A percentile compares a stretch with the other conserved stretches of the same genome.
Evolutionary conservation across 257 asterid genomes (phyloP).

Genomic region (Gentiana straminea): DNA sequence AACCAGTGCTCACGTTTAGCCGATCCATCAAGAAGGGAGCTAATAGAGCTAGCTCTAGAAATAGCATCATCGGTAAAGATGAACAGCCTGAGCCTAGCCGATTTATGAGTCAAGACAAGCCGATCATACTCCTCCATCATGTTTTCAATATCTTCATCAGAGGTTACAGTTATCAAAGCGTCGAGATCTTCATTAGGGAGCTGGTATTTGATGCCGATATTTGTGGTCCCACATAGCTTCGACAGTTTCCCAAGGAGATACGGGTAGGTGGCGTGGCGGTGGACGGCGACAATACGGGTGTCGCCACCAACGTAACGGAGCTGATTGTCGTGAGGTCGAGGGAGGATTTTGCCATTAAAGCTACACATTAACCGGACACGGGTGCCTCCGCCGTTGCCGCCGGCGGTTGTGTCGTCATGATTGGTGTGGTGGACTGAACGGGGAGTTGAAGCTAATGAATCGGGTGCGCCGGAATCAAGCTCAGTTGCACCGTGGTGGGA

Average conservation of each 20-base stretch:
- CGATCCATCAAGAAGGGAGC: constrained; percentile 85
- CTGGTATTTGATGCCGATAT: constrained; percentile 70
- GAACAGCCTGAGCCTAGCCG: constrained; percentile 68
- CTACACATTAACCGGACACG: constrained; percentile 85
- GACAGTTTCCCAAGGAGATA: constrained; percentile 53
- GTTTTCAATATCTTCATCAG: constrained; percentile 80
- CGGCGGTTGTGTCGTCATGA: constrained; percentile 23
- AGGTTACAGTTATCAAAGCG: constrained; percentile 63
- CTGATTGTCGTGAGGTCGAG: constrained; percentile 58
- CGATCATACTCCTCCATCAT: constrained; percentile 97
- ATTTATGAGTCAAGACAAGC: constrained; percentile 37
- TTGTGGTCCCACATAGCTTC: constrained; percentile 48
- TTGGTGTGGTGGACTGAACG: constrained; percentile 45
- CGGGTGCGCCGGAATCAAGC: constrained; percentile 41
- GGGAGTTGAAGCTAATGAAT: constrained; percentile 68
- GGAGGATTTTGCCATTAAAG: constrained; percentile 48
- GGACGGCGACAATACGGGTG: constrained; percentile 57
- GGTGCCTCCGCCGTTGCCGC: constrained; percentile 17
- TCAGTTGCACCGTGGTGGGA: constrained; percentile 30
- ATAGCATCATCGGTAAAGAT: constrained; percentile 40
- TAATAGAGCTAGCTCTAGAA: constrained; percentile 50
- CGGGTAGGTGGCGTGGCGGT: constrained; percentile 54
- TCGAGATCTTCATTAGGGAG: constrained; percentile 91
- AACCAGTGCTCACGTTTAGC: constrained; percentile 84
- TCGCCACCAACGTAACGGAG: constrained; percentile 62